phyloP scores from a whole-genome alignment of 371 early-diverging fungal species.

The Mucor plumbeus region DNA sequence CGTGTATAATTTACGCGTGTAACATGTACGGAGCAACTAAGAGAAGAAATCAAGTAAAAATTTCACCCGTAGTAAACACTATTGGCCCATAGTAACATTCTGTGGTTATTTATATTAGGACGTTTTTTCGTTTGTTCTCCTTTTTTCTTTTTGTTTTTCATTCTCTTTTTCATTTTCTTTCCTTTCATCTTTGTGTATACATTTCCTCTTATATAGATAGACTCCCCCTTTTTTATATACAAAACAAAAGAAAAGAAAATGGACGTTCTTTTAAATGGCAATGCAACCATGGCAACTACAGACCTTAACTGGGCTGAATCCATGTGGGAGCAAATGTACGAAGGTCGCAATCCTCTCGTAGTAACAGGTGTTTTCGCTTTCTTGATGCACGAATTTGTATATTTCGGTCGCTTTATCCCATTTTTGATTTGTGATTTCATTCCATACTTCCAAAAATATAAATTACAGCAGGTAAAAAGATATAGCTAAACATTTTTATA shows the following conservation, averaged over 20 bases:
- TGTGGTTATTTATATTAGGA: neutral
- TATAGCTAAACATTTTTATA: too few species aligned
- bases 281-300: conserved; percentile 7
- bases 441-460: conserved; percentile 80
- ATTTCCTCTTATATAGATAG: too few species aligned
- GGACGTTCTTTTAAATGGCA: conserved; percentile 16
- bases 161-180: neutral
- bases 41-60: conserved; percentile 1
- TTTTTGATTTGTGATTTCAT: conserved; percentile 77
- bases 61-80: conserved; percentile 1
- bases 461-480: conserved; percentile 73
- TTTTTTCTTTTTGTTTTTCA: conserved; percentile 1
- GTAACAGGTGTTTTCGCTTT: conserved; percentile 73
- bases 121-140: conserved; percentile 4
- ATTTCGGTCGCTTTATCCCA: conserved; percentile 81
- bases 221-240: neutral
- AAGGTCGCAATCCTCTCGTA: conserved; percentile 73
- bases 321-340: conserved; percentile 70
- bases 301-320: conserved; percentile 32
- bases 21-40: conserved; percentile 4
- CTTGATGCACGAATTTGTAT: conserved; percentile 77
- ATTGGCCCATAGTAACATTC: neutral
- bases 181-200: neutral
- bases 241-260: conserved; percentile 5
- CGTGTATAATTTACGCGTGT: conserved; percentile 5